Evolutionary conservation across 1,284 basidiomycete species (phyloP), one percentile per base, ranked within the genome.

Genomic region (Ustilago shanxiensis): DNA sequence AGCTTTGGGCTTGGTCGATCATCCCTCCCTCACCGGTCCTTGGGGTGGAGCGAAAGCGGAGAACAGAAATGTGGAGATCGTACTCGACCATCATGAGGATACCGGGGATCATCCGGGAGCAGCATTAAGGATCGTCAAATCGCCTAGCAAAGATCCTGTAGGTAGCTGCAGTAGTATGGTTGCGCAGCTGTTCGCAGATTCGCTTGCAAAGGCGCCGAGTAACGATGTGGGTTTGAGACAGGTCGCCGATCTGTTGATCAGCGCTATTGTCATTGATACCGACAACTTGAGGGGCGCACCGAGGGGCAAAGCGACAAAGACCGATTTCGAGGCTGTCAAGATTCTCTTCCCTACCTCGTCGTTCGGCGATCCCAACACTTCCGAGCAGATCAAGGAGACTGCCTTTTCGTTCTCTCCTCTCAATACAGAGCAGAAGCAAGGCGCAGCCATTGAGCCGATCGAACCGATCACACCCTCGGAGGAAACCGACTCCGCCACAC

Each of bases 81-180:
- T 98, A 58, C 87, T 99, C n/a, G 96, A 99, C 86, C 96, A 99
- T 85, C 95, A 99, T 86, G 91, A 90, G 47, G 95, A 98, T 86
- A 95, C 95, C 78, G 89, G 89, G 0, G 87, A 89, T 2, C 90
- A 96, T 84, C 83, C 83, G 6, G 64, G 80, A 37, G 89, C 82
- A 18, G 51, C 63, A 22, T 45, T 84, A 60, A 62, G 83, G 11
- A 72, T 82, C 37, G 58, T 85, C 63, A 66, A 73, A 49, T 58
- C 80, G 33, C 76, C 83, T 1, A 65, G 74, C 35, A 55, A 64
- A n/a, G 64, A 79, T 9, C 79, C 82, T 2, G 76, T 83, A 4
- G 80, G 79, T 18, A 79, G 79, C 35, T 73, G 76, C 20, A 63
- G 68, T 54, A 80, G 76, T 37, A 14, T 82, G 29, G 61, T 82